phyloP scores from a whole-genome alignment of 2,329 filamentous ascomycete species.

The Fusarium coffeatum region DNA sequence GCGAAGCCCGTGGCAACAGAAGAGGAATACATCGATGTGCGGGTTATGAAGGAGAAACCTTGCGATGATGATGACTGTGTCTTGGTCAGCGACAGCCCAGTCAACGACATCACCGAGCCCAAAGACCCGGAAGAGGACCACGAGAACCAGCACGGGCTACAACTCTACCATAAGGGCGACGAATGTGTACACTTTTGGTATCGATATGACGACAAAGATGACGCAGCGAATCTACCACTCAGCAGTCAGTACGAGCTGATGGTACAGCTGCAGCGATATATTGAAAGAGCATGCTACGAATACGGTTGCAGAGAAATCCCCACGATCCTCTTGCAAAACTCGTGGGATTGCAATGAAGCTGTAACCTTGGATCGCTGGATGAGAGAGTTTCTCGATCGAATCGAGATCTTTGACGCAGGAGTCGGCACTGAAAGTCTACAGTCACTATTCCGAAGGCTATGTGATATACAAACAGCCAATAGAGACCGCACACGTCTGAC shows the following conservation, averaged over 20 bases:
- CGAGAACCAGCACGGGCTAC: not conserved
- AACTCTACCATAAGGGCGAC: not conserved
- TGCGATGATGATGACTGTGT: not conserved
- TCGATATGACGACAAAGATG: not conserved
- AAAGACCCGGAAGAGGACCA: not conserved
- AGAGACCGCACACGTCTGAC: not conserved
- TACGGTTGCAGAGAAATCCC: not conserved
- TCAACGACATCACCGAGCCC: not conserved
- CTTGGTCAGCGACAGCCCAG: not conserved
- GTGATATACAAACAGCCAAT: not conserved
- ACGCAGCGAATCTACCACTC: not conserved
- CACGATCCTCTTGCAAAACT: not conserved
- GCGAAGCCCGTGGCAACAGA: not conserved
- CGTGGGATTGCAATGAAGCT: not conserved
- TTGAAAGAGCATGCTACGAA: not conserved
- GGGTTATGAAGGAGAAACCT: not conserved
- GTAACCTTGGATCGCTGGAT: not conserved
- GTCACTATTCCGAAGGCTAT: not conserved
- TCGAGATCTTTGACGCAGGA: not conserved
- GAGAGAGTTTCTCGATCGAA: not conserved
- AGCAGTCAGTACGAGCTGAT: not conserved
- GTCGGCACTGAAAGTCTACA: not conserved
- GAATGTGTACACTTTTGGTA: not conserved
- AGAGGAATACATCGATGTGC: not conserved
- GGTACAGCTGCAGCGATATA: not conserved